Conservation (phyloP, 1,284 basidiomycete genomes). For the Fomitiporia mediterranea region DNA sequence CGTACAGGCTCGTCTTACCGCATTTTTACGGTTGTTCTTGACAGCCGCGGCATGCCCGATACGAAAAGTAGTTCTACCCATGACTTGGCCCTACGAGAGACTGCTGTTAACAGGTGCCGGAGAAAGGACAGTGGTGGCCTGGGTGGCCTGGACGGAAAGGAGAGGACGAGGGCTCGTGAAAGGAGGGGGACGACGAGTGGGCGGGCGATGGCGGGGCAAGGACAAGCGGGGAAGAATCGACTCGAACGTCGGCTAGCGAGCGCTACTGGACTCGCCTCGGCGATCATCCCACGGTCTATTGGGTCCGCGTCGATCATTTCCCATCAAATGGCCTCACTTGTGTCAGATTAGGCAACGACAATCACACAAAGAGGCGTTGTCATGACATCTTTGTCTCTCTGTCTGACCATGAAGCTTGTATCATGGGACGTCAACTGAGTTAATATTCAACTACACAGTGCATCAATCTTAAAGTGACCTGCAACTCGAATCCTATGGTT, state of each 20-base stretch:
- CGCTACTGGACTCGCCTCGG: not conserved
- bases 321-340: no score
- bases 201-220: not conserved
- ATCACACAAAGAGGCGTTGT: no score
- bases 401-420: no score
- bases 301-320: not conserved
- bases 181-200: not conserved
- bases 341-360: no score
- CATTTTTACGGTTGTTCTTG: conserved; percentile 4
- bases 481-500: no score
- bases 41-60: conserved; percentile 14
- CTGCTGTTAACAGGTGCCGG: not conserved
- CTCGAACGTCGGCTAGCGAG: conserved; percentile 2
- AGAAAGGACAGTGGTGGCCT: conserved; percentile 14
- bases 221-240: conserved; percentile 5
- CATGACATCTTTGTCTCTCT: no score
- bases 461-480: no score
- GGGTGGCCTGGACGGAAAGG: not conserved
- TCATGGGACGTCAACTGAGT: no score
- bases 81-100: not conserved
- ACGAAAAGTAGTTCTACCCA: conserved; percentile 9
- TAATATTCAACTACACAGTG: no score
- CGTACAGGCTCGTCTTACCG: conserved; percentile 14
- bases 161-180: conserved; percentile 11
- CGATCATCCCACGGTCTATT: conserved; percentile 4